These are phyloP conservation scores for Puccinia novopanici DNA, from an alignment of 1,284 basidiomycete species.

Conservation along the genomic window DNA sequence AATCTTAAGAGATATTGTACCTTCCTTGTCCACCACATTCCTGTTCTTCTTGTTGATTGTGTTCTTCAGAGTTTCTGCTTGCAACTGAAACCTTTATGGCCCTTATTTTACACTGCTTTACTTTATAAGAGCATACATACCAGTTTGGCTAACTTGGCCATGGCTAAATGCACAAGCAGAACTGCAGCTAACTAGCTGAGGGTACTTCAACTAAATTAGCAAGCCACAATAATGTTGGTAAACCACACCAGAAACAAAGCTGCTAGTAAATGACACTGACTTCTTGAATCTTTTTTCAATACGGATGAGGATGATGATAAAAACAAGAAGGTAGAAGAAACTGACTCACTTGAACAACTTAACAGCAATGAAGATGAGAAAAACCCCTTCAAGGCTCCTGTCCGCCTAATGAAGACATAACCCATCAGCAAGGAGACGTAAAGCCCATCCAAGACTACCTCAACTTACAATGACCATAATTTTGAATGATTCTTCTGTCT, in stretches of 20 bases:
- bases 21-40: too few species aligned
- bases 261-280: background rate
- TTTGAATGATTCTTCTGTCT: background rate
- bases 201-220: background rate
- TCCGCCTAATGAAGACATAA: conserved; percentile 7
- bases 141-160: background rate
- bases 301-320: too few species aligned
- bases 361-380: background rate
- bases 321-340: too few species aligned
- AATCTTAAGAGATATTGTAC: too few species aligned
- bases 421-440: background rate
- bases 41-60: too few species aligned
- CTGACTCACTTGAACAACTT: background rate
- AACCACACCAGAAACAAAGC: too few species aligned
- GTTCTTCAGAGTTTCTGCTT: too few species aligned
- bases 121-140: conserved; percentile 1
- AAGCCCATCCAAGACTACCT: conserved; percentile 16
- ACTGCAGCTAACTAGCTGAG: background rate
- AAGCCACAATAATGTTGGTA: background rate
- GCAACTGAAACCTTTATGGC: too few species aligned
- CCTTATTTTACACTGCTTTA: too few species aligned
- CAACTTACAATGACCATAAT: background rate
- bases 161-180: background rate
- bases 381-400: background rate
- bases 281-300: too few species aligned